Conservation (phyloP, 2,329 filamentous ascomycete genomes). For the Trichoderma sp. region DNA sequence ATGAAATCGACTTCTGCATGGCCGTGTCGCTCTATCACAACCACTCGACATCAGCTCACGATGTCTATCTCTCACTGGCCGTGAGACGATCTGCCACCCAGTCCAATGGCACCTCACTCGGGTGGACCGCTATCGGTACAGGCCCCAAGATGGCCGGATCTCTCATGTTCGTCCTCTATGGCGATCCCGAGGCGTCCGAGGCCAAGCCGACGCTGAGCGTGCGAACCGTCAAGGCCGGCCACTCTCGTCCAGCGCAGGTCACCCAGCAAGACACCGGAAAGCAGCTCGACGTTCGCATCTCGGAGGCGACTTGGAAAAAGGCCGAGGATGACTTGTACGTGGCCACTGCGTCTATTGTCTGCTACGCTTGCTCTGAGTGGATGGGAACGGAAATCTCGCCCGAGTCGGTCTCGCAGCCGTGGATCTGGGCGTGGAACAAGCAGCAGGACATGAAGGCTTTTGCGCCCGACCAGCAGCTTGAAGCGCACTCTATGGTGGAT, state of each 20-base stretch:
- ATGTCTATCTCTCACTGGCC: slow-evolving; percentile 25
- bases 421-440: slow-evolving; percentile 32
- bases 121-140: slow-evolving; percentile 27
- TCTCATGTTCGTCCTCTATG: slow-evolving; percentile 29
- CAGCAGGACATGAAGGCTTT: slow-evolving; percentile 27
- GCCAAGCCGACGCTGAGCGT: slow-evolving; percentile 22
- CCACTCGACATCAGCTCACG: slow-evolving; percentile 24
- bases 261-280: background rate
- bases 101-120: background rate
- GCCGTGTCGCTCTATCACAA: slow-evolving; percentile 26
- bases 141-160: slow-evolving; percentile 26
- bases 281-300: slow-evolving; percentile 22
- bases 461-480: slow-evolving; percentile 19
- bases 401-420: slow-evolving; percentile 27
- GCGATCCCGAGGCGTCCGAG: slow-evolving; percentile 21
- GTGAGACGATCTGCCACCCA: background rate
- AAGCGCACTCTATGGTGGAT: slow-evolving; percentile 22
- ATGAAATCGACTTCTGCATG: slow-evolving; percentile 26
- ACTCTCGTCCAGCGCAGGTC: slow-evolving; percentile 18
- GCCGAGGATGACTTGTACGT: slow-evolving; percentile 1
- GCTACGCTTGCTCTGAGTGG: slow-evolving; percentile 31
- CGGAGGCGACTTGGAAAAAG: slow-evolving; percentile 22
- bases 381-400: slow-evolving; percentile 24
- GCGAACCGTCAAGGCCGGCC: slow-evolving; percentile 21
- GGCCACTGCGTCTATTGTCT: slow-evolving; percentile 25